Conservation (phyloP, 2,329 filamentous ascomycete species). For the Diaporthe amygdali region DNA sequence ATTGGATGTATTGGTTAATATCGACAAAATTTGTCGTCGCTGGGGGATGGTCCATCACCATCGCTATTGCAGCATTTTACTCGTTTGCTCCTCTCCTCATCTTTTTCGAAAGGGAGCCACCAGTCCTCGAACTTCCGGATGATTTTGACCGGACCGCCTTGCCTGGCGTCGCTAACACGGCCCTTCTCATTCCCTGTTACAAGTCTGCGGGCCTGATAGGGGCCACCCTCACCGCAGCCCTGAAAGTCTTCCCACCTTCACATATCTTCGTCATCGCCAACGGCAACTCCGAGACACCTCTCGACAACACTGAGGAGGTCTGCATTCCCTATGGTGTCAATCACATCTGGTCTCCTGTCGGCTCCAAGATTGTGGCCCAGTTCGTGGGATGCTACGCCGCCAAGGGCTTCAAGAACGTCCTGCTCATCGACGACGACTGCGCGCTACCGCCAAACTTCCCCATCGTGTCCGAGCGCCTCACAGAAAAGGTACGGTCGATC, state of each 20-base stretch:
- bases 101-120: constrained; percentile 39
- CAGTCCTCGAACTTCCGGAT: constrained; percentile 22
- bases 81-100: constrained; percentile 28
- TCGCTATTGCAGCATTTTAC: constrained; percentile 38
- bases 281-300: constrained; percentile 49
- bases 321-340: constrained; percentile 49
- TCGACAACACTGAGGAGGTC: constrained; percentile 53
- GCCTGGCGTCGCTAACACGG: constrained; percentile 13
- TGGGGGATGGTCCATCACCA: constrained; percentile 46
- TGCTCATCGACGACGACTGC: constrained; percentile 57
- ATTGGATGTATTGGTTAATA: constrained; percentile 47
- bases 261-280: constrained; percentile 55
- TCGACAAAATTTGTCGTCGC: constrained; percentile 43
- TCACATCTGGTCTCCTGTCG: constrained; percentile 53
- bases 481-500: constrained; percentile 46
- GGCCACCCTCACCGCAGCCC: constrained; percentile 45
- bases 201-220: constrained; percentile 48
- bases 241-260: constrained; percentile 49
- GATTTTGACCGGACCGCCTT: constrained; percentile 17
- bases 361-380: constrained; percentile 54
- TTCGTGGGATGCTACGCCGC: constrained; percentile 53
- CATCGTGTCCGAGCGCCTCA: constrained; percentile 48
- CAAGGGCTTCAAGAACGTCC: constrained; percentile 47
- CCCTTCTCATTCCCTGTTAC: constrained; percentile 51
- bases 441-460: constrained; percentile 52